A percentile compares a stretch with the other conserved stretches of the same genome.
Conservation (phyloP, 2,329 filamentous ascomycete genomes). For the Cercospora citrullina region DNA sequence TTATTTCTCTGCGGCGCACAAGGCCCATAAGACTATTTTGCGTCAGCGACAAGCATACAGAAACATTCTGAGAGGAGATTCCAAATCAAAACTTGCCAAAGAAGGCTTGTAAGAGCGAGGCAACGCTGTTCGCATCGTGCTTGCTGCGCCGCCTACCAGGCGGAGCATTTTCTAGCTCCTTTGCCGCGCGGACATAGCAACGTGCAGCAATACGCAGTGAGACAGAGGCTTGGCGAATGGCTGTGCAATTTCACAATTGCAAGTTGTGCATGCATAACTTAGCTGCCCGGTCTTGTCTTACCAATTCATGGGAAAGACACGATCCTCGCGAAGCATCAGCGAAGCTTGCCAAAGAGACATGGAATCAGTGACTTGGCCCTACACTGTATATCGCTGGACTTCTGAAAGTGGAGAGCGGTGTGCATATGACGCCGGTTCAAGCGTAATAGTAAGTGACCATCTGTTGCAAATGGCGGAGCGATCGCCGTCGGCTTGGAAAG, state of each 20-base stretch:
- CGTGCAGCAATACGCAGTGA: not conserved
- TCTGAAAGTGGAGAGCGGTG: not conserved
- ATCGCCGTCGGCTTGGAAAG: not conserved
- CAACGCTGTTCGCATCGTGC: not conserved
- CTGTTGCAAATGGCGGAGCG: not conserved
- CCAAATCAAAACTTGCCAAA: not conserved
- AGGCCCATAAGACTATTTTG: not conserved
- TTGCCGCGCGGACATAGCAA: not conserved
- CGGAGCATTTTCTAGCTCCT: not conserved
- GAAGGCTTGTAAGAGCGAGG: not conserved
- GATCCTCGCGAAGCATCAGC: not conserved
- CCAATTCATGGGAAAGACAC: not conserved
- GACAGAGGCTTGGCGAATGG: not conserved
- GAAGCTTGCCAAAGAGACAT: not conserved
- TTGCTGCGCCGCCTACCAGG: not conserved
- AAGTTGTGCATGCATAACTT: not conserved
- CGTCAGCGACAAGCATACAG: not conserved
- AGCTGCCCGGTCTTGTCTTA: not conserved
- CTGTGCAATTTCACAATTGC: not conserved
- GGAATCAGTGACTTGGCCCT: not conserved
- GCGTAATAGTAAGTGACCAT: not conserved
- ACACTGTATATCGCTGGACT: not conserved
- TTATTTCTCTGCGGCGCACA: not conserved
- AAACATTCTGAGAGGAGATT: not conserved
- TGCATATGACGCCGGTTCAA: not conserved